A percentile compares a stretch with the other conserved stretches of the same genome.
phyloP scores from a whole-genome alignment of 2,329 filamentous ascomycete genomes.

The Talaromyces verruculosus region DNA sequence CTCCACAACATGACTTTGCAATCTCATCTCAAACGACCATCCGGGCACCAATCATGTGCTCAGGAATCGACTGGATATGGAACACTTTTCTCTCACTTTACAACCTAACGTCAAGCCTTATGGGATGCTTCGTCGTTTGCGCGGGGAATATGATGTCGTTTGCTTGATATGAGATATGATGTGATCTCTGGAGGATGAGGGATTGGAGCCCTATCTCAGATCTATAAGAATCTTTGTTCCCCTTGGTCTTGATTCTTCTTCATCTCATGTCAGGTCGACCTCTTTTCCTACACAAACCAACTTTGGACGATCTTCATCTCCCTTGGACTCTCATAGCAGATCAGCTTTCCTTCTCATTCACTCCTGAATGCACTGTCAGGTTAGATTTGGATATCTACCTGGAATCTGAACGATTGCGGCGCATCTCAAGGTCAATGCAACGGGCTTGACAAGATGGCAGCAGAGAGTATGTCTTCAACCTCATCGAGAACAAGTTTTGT shows the following conservation, averaged over 20 bases:
- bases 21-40: constrained; percentile 3
- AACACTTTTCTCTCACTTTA: background rate
- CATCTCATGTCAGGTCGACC: background rate
- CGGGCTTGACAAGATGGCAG: background rate
- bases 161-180: background rate
- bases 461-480: background rate
- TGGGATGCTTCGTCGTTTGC: background rate
- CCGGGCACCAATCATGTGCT: constrained; percentile 1
- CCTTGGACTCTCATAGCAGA: too few relatives aligned
- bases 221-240: background rate
- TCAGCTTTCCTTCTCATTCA: background rate
- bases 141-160: background rate
- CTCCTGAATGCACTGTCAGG: background rate
- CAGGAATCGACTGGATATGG: background rate
- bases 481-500: background rate
- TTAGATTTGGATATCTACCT: background rate
- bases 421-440: too few relatives aligned
- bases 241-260: background rate
- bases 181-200: background rate
- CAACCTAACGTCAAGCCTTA: background rate
- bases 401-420: background rate
- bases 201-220: background rate
- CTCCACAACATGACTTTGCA: background rate
- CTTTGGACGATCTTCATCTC: background rate
- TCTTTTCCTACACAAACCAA: background rate